Conservation (phyloP, 192 early-diverging fungal species). For the Coemansia sp. region DNA sequence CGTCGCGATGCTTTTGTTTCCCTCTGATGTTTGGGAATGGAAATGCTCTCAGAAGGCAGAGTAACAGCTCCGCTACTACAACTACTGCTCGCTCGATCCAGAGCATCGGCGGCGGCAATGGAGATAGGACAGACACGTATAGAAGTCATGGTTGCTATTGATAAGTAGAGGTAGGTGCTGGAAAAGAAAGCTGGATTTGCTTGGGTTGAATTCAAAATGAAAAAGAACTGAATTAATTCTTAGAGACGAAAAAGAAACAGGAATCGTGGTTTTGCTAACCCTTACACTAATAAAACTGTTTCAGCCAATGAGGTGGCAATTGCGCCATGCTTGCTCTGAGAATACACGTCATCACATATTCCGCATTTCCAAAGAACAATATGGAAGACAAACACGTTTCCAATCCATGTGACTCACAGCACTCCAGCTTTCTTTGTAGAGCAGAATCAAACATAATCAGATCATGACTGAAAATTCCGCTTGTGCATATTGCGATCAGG, state of each 20-base stretch:
- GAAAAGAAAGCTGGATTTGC: not conserved
- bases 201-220: not conserved
- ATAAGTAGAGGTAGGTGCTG: not conserved
- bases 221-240: not conserved
- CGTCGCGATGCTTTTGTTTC: conserved; percentile 27
- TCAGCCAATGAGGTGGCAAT: too few species aligned
- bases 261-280: too few species aligned
- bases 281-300: too few species aligned
- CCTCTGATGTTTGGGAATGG: conserved; percentile 23
- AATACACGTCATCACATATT: too few species aligned
- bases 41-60: conserved; percentile 7
- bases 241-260: not conserved
- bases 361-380: too few species aligned
- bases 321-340: too few species aligned
- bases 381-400: too few species aligned
- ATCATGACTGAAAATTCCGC: too few species aligned
- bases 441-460: too few species aligned
- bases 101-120: conserved; percentile 24
- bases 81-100: conserved; percentile 3
- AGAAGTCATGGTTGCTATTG: conserved; percentile 35
- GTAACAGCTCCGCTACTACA: not conserved
- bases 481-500: too few species aligned
- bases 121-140: conserved; percentile 51
- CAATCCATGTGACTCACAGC: too few species aligned
- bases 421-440: too few species aligned